Evolutionary conservation across 345 rosid genomes (phyloP).

Genomic region (Lepidium aucheri): DNA sequence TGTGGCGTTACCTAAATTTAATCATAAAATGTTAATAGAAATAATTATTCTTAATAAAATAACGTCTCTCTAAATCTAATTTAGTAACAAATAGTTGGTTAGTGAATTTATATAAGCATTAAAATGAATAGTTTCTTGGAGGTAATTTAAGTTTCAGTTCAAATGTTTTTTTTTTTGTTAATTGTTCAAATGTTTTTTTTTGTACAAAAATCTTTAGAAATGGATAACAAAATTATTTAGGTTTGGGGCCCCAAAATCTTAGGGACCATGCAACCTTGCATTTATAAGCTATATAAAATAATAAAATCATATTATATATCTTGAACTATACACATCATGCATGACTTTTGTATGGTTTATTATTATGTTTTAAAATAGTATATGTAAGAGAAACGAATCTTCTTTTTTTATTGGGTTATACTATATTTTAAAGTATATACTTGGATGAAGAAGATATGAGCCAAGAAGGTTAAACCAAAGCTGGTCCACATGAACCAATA

Average conservation of each 20-base stretch:
- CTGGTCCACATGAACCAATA: slow-evolving; percentile 28
- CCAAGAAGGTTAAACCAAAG: slow-evolving; percentile 11
- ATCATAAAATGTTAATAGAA: background rate
- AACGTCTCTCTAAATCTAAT: background rate
- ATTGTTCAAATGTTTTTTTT: background rate
- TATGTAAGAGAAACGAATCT: background rate
- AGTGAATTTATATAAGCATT: background rate
- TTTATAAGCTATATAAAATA: background rate
- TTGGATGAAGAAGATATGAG: slow-evolving; percentile 15
- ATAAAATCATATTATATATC: background rate
- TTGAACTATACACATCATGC: background rate
- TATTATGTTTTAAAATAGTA: background rate
- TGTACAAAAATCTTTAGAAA: background rate
- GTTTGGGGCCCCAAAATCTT: background rate
- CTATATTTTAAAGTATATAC: background rate
- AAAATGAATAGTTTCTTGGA: too few species aligned
- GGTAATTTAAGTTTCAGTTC: background rate
- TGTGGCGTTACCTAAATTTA: slow-evolving; percentile 70
- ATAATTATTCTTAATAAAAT: background rate
- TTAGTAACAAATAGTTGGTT: background rate
- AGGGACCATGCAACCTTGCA: background rate
- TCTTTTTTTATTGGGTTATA: background rate
- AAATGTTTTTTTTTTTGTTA: background rate
- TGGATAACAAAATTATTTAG: background rate
- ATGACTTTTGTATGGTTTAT: background rate